Conservation (phyloP, 2,329 filamentous ascomycete genomes). For the Aspergillus sp. region DNA sequence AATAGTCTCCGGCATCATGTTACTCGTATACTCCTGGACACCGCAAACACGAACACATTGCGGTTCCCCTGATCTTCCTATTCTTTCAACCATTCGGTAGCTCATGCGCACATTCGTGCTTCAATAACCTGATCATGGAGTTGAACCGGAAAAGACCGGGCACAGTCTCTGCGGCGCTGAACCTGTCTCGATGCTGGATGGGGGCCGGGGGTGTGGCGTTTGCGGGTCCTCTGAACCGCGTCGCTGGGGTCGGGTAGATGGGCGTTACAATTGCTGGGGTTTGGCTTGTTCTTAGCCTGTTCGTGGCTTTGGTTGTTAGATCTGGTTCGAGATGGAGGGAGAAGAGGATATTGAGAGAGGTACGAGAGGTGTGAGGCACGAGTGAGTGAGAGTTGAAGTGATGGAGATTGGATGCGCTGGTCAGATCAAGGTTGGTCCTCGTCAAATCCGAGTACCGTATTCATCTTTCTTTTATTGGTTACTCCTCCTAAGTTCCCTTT, state of each 20-base stretch:
- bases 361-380: too few relatives aligned
- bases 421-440: too few relatives aligned
- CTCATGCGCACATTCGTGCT: conserved; percentile 43
- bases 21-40: conserved; percentile 45
- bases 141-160: conserved; percentile 43
- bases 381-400: too few relatives aligned
- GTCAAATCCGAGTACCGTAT: too few relatives aligned
- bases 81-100: conserved; percentile 40
- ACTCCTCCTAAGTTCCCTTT: too few relatives aligned
- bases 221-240: conserved; percentile 31
- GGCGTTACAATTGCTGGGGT: not conserved
- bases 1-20: conserved; percentile 11
- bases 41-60: conserved; percentile 32
- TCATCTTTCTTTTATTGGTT: too few relatives aligned
- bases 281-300: not conserved
- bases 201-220: conserved; percentile 45
- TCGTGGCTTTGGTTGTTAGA: not conserved
- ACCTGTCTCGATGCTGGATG: conserved; percentile 44
- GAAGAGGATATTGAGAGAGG: not conserved
- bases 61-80: conserved; percentile 38
- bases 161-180: conserved; percentile 46
- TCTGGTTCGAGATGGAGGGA: not conserved
- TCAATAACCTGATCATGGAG: conserved; percentile 50
- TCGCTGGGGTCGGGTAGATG: not conserved
- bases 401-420: too few relatives aligned